These are phyloP conservation scores for Metschnikowia baotianmanensis DNA, from an alignment of 805 yeast genomes.

Conservation along the genomic window DNA sequence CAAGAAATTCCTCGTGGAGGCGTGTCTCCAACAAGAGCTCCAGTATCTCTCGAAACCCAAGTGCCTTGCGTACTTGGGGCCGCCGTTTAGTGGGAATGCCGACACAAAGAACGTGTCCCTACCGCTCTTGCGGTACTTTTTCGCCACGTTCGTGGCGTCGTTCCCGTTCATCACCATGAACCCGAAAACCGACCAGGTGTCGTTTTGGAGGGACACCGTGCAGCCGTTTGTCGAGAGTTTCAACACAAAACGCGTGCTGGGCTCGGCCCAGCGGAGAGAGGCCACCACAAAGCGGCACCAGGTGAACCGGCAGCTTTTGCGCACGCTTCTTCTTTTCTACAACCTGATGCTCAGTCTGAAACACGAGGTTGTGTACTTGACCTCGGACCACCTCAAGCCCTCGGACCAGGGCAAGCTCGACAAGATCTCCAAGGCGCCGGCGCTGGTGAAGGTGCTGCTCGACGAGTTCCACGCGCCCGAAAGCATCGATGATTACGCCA, in stretches of 20 bases:
- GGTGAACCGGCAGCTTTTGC: conserved; percentile 56
- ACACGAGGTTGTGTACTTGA: conserved; percentile 50
- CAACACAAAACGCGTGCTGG: conserved; percentile 66
- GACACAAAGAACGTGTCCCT: conserved; percentile 35
- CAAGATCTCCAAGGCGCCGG: conserved; percentile 23
- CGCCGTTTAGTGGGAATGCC: conserved; percentile 56
- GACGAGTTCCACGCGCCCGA: conserved; percentile 14
- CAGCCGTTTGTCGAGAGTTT: conserved; percentile 83
- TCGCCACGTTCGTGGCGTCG: conserved; percentile 57
- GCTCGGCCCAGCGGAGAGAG: conserved; percentile 72
- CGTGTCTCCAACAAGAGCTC: conserved; percentile 63
- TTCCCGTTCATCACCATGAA: conserved; percentile 71
- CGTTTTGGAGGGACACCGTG: conserved; percentile 74
- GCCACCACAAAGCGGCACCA: conserved; percentile 62
- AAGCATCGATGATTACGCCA: conserved; percentile 16
- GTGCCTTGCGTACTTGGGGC: conserved; percentile 69
- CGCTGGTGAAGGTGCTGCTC: conserved; percentile 14
- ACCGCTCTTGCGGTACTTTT: conserved; percentile 69
- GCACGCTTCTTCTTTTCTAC: conserved; percentile 63
- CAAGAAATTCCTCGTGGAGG: conserved; percentile 72
- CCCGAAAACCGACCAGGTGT: conserved; percentile 43
- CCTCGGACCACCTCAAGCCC: conserved; percentile 31
- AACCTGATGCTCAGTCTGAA: conserved; percentile 70
- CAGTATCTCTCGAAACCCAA: conserved; percentile 54
- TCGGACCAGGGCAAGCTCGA: conserved; percentile 38